phyloP scores from a whole-genome alignment of 768 basidiomycete species.

The Rhodocollybia butyracea region DNA sequence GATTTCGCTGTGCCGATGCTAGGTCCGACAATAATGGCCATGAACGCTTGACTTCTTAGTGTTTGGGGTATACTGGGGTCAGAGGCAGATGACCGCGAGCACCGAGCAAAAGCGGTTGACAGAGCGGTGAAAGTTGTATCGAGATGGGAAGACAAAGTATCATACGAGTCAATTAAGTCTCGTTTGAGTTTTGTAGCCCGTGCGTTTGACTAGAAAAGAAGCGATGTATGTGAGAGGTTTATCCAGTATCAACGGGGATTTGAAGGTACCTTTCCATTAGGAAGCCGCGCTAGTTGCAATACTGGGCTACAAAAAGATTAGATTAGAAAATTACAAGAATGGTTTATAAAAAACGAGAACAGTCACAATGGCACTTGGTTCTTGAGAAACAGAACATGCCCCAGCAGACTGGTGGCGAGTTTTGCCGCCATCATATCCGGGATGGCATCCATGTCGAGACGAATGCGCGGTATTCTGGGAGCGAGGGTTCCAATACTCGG shows the following conservation, averaged over 20 bases:
- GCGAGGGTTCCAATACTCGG: neutral
- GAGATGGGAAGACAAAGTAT: constrained; percentile 71
- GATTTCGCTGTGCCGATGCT: constrained; percentile 59
- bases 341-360: neutral
- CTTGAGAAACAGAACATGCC: constrained; percentile 74
- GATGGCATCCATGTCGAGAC: constrained; percentile 49
- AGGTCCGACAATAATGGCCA: constrained; percentile 66
- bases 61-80: neutral
- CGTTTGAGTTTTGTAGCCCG: constrained; percentile 51
- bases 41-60: constrained; percentile 35
- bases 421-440: constrained; percentile 59
- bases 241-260: neutral
- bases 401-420: constrained; percentile 59
- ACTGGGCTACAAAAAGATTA: constrained; percentile 51
- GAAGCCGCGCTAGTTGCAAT: constrained; percentile 57
- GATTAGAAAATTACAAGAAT: neutral
- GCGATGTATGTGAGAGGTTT: neutral
- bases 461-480: constrained; percentile 32
- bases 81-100: constrained; percentile 5
- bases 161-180: constrained; percentile 64
- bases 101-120: constrained; percentile 59
- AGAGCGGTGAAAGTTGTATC: constrained; percentile 71
- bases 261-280: constrained; percentile 39
- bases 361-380: constrained; percentile 78
- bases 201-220: constrained; percentile 32